These are phyloP conservation scores for Rhizomucor miehei DNA, from an alignment of 371 early-diverging fungal genomes.

Conservation along the genomic window DNA sequence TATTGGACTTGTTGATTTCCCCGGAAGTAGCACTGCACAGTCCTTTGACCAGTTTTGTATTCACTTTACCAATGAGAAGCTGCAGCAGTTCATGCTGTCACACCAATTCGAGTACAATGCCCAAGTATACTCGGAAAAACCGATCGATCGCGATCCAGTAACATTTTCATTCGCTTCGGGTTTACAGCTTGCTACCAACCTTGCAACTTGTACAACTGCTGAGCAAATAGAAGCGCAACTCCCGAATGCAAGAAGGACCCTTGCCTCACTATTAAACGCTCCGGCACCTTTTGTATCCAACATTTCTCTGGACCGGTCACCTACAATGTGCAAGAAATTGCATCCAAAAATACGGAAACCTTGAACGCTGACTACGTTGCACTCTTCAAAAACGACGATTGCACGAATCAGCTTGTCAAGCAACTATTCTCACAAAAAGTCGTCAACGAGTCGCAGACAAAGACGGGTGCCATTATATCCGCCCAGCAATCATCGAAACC, in stretches of 20 bases:
- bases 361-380: slow-evolving; percentile 77
- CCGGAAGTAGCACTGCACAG: slow-evolving; percentile 35
- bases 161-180: slow-evolving; percentile 14
- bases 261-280: slow-evolving; percentile 31
- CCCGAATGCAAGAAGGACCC: slow-evolving; percentile 24
- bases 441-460: slow-evolving; percentile 51
- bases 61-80: slow-evolving; percentile 81
- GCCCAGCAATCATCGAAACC: slow-evolving; percentile 54
- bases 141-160: slow-evolving; percentile 27
- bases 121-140: slow-evolving; percentile 46
- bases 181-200: slow-evolving; percentile 17
- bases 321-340: slow-evolving; percentile 70
- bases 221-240: slow-evolving; percentile 10
- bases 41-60: slow-evolving; percentile 68
- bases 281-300: slow-evolving; percentile 45
- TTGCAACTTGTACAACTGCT: slow-evolving; percentile 21
- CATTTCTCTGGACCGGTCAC: slow-evolving; percentile 73
- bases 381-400: slow-evolving; percentile 52
- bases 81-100: slow-evolving; percentile 58
- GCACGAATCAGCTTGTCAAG: slow-evolving; percentile 33
- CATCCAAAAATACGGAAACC: slow-evolving; percentile 52
- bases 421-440: slow-evolving; percentile 29
- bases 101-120: slow-evolving; percentile 55
- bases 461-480: slow-evolving; percentile 34
- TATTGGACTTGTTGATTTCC: slow-evolving; percentile 62